Conservation (phyloP, 257 asterid species). For the Galeopsis tetrahit region DNA sequence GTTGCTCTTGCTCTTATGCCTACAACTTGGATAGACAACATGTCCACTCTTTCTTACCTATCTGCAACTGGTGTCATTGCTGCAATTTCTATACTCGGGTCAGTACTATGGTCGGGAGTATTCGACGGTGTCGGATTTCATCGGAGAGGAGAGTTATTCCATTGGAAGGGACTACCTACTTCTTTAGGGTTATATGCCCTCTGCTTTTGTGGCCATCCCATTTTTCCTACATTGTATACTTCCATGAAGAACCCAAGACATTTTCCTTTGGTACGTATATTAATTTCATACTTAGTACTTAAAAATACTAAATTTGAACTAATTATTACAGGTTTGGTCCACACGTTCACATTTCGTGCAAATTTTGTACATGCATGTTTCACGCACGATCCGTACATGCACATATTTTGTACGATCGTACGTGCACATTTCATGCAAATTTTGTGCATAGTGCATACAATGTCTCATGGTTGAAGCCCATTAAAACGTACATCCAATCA, state of each 20-base stretch:
- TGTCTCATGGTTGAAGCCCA: too few relatives aligned
- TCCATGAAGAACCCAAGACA: conserved; percentile 55
- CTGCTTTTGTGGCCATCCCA: conserved; percentile 75
- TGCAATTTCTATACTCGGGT: conserved; percentile 46
- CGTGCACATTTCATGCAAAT: too few relatives aligned
- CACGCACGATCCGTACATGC: too few relatives aligned
- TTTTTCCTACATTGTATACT: conserved; percentile 68
- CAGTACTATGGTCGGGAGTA: conserved; percentile 54
- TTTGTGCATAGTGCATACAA: too few relatives aligned
- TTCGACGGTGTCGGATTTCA: conserved; percentile 50
- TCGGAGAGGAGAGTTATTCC: conserved; percentile 43
- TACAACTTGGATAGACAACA: conserved; percentile 54
- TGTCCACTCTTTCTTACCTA: conserved; percentile 57
- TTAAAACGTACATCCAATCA: too few relatives aligned
- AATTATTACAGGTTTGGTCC: too few relatives aligned
- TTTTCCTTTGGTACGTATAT: conserved; percentile 53
- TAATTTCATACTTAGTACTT: too few relatives aligned
- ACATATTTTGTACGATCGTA: too few relatives aligned
- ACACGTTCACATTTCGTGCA: too few relatives aligned
- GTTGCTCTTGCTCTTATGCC: conserved; percentile 52
- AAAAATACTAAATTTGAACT: too few relatives aligned
- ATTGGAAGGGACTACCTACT: conserved; percentile 63
- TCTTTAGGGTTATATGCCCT: conserved; percentile 62
- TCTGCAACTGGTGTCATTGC: conserved; percentile 71
- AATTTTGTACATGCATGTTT: too few relatives aligned